These are phyloP conservation scores for Trebouxia gelatinosa DNA, from an alignment of 163 green algal species.

Conservation along the genomic window DNA sequence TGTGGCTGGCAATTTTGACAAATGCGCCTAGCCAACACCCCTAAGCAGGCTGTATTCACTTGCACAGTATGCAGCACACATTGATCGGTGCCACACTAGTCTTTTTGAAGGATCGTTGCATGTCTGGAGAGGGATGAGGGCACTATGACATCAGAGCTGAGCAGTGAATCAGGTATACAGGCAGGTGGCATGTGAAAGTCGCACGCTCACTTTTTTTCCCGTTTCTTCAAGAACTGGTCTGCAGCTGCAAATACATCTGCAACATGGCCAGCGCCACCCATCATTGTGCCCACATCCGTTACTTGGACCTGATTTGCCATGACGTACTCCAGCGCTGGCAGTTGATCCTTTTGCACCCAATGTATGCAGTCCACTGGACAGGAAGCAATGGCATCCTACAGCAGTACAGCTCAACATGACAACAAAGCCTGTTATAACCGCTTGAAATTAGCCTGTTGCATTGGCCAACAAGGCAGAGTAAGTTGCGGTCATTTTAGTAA, in stretches of 20 bases:
- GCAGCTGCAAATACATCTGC: slow-evolving; percentile 34
- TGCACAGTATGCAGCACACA: no score
- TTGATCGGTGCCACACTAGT: no score
- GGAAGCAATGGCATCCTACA: slow-evolving; percentile 73
- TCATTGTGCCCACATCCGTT: slow-evolving; percentile 81
- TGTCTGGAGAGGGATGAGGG: no score
- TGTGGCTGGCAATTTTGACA: background rate
- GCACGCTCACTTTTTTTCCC: slow-evolving; percentile 16
- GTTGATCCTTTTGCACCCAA: slow-evolving; percentile 73
- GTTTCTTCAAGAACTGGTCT: background rate
- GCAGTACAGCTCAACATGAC: background rate
- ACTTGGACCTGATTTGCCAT: slow-evolving; percentile 59
- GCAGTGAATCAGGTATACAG: no score
- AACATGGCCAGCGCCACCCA: slow-evolving; percentile 51
- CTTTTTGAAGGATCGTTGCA: no score
- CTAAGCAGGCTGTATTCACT: no score
- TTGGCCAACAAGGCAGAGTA: background rate
- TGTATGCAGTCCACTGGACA: slow-evolving; percentile 88
- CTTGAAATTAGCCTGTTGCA: background rate
- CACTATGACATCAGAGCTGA: no score
- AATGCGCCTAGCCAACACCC: background rate
- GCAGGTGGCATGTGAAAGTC: slow-evolving; percentile 33
- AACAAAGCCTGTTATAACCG: background rate
- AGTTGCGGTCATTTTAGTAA: no score
- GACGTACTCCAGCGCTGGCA: slow-evolving; percentile 81